Percentiles rank a stretch among this genome's conserved stretches.
Conservation (phyloP, 208 protist genomes). For the Giardia duodenalis region DNA sequence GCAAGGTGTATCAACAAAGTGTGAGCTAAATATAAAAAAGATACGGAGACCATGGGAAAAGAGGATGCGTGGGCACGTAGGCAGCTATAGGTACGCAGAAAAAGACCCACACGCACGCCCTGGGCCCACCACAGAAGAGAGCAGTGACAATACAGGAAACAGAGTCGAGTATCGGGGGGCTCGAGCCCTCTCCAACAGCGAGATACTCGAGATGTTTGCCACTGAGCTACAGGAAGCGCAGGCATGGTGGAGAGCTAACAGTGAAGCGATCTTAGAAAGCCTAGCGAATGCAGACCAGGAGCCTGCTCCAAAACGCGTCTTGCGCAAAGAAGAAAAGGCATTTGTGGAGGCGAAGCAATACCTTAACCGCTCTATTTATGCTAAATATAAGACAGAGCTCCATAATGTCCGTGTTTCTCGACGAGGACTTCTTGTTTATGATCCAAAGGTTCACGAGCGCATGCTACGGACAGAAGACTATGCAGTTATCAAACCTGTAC, state of each 20-base stretch:
- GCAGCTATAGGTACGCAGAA: neutral
- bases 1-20: too few species aligned
- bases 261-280: neutral
- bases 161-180: too few species aligned
- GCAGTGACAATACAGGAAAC: neutral
- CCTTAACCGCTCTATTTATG: neutral
- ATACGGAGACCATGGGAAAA: neutral
- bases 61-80: neutral
- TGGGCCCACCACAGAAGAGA: neutral
- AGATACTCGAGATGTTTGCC: neutral
- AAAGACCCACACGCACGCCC: neutral
- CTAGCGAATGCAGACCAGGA: too few species aligned
- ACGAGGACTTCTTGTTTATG: neutral
- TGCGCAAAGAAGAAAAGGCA: neutral
- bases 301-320: neutral
- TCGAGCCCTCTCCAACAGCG: neutral
- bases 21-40: neutral
- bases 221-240: neutral
- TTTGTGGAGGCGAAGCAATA: neutral
- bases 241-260: neutral
- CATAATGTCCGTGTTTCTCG: neutral
- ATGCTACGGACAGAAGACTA: neutral
- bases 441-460: neutral
- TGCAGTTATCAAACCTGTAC: neutral
- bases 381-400: neutral